Evolutionary conservation across 306 rosid genomes (phyloP).

Genomic region (Herpetospermum pedunculosum): DNA sequence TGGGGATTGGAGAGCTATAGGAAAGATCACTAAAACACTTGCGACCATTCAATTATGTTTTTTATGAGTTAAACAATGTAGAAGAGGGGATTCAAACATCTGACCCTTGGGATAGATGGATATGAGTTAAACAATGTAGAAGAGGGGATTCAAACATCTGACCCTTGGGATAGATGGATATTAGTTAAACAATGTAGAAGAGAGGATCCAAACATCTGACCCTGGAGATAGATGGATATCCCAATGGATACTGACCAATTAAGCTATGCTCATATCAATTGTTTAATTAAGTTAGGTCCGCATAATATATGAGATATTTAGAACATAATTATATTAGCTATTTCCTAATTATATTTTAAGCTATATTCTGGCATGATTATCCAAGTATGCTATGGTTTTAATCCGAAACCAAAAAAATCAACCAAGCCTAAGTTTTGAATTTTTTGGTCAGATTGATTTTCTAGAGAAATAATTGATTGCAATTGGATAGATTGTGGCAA

Average conservation of each 20-base stretch:
- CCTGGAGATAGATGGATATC: neutral
- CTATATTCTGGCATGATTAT: neutral
- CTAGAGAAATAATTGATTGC: neutral
- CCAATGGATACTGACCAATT: neutral
- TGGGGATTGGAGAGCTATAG: no score
- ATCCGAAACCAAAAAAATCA: neutral
- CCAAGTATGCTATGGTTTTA: neutral
- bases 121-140: no score
- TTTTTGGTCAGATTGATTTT: neutral
- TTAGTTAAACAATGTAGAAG: no score
- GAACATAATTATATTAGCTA: neutral
- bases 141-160: no score
- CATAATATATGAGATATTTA: neutral
- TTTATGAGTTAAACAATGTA: no score
- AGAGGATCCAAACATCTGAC: neutral
- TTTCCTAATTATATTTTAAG: neutral
- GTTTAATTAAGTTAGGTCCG: neutral
- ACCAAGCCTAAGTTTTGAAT: neutral
- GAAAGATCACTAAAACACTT: no score
- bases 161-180: no score
- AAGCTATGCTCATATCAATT: neutral
- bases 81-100: no score
- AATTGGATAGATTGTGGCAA: neutral
- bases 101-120: no score
- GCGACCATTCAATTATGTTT: no score